Conservation (phyloP, 768 basidiomycete species). For the Tulasnella sp. region DNA sequence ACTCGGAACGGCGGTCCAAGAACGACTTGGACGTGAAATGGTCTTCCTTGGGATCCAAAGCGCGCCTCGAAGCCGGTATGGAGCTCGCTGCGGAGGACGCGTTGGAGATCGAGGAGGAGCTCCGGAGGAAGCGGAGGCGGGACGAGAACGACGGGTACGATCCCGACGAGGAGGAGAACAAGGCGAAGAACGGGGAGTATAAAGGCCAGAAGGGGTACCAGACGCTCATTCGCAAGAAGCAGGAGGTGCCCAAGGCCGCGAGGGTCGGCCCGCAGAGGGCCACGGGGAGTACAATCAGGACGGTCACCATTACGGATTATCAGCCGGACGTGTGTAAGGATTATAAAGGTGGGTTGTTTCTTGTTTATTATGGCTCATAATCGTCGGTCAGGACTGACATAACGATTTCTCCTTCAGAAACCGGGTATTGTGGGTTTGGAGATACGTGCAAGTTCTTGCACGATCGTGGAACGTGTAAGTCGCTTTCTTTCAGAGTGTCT, state of each 20-base stretch:
- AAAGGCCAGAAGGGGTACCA: conserved; percentile 74
- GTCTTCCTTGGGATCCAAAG: conserved; percentile 50
- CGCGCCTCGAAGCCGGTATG: conserved; percentile 57
- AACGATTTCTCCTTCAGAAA: conserved; percentile 43
- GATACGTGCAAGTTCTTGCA: conserved; percentile 99
- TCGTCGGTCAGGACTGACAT: background rate
- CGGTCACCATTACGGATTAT: conserved; percentile 92
- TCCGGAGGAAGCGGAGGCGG: conserved; percentile 41
- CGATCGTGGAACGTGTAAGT: conserved; percentile 88
- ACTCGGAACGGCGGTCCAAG: conserved; percentile 17
- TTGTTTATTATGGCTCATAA: no score
- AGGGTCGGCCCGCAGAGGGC: conserved; percentile 68
- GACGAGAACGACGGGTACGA: conserved; percentile 25
- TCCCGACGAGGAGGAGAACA: conserved; percentile 38
- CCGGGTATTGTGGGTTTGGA: conserved; percentile 97
- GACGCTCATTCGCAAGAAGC: conserved; percentile 61
- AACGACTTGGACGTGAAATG: conserved; percentile 54
- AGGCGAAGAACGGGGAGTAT: conserved; percentile 72
- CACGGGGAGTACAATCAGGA: conserved; percentile 62
- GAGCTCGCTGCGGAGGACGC: conserved; percentile 76
- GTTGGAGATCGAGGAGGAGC: conserved; percentile 63
- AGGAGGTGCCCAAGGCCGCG: conserved; percentile 76
- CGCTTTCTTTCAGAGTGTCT: background rate
- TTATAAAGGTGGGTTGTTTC: conserved; percentile 71
- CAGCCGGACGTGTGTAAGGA: conserved; percentile 99